These are phyloP conservation scores for Thermothielavioides terrestris DNA, from an alignment of 495 filamentous ascomycete genomes.

Conservation along the genomic window DNA sequence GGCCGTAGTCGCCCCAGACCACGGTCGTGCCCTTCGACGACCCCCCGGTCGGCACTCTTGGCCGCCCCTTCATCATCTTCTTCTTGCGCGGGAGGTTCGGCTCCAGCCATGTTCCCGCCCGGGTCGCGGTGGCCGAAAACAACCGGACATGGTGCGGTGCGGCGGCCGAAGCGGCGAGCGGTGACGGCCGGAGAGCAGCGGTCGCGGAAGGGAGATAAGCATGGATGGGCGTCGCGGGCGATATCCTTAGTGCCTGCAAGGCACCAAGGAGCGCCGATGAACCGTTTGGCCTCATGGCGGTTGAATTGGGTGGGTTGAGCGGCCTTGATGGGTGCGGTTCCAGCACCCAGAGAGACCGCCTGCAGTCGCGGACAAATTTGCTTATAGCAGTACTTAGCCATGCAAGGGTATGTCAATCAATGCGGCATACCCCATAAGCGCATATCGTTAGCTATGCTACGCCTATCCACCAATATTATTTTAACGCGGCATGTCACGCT, in stretches of 20 bases:
- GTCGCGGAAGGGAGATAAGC: constrained; percentile 23
- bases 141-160: constrained; percentile 39
- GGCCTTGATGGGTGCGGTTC: constrained; percentile 1
- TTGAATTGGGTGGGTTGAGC: constrained; percentile 1
- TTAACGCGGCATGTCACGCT: not conserved
- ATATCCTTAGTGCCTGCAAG: constrained; percentile 37
- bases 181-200: constrained; percentile 5
- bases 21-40: constrained; percentile 89
- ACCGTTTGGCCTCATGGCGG: constrained; percentile 34
- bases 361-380: not conserved
- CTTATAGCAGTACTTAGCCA: no score
- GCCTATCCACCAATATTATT: not conserved
- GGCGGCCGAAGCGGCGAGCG: constrained; percentile 5
- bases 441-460: no score
- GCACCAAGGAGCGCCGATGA: constrained; percentile 34
- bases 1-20: constrained; percentile 89
- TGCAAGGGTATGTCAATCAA: no score
- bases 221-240: constrained; percentile 22
- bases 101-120: constrained; percentile 64
- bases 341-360: constrained; percentile 11
- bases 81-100: constrained; percentile 64
- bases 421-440: no score
- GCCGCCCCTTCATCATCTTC: constrained; percentile 85
- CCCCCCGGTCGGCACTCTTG: constrained; percentile 82
- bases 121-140: constrained; percentile 65